Conservation (phyloP, 2,329 filamentous ascomycete species). For the Xylaria sp. region DNA sequence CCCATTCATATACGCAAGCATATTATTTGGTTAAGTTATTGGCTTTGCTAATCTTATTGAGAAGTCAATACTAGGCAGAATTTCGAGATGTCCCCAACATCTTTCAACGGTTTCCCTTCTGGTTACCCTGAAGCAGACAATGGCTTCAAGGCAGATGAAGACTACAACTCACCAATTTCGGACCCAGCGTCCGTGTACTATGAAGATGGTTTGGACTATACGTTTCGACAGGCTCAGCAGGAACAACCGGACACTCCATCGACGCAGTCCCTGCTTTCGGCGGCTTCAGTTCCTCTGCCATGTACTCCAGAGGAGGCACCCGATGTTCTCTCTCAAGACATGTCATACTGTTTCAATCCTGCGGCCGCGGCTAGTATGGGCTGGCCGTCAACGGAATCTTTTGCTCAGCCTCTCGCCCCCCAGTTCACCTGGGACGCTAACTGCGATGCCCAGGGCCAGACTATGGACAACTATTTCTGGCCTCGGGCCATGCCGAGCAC, state of each 20-base stretch:
- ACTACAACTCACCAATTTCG: background rate
- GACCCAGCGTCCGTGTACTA: background rate
- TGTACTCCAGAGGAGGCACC: too few relatives aligned
- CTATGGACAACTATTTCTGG: background rate
- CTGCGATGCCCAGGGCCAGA: too few relatives aligned
- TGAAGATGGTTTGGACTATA: background rate
- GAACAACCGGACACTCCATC: background rate
- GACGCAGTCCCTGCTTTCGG: background rate
- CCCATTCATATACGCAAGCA: background rate
- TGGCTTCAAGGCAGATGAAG: background rate
- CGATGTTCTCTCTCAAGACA: too few relatives aligned
- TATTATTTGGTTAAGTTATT: slow-evolving; percentile 9
- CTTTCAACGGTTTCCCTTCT: too few relatives aligned
- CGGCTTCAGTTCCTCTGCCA: too few relatives aligned
- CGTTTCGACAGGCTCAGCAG: background rate
- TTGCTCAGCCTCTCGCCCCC: too few relatives aligned
- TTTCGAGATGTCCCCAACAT: background rate
- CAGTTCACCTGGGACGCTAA: background rate
- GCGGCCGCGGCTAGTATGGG: too few relatives aligned
- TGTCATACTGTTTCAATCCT: too few relatives aligned
- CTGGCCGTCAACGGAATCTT: too few relatives aligned
- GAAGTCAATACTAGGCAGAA: background rate
- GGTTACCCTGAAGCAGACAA: too few relatives aligned
- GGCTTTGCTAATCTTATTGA: background rate
- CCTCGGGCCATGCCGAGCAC: background rate